Percentiles rank a stretch among this genome's conserved stretches.
Conservation (phyloP, 2,329 filamentous ascomycete genomes). For the Nemania sp. region DNA sequence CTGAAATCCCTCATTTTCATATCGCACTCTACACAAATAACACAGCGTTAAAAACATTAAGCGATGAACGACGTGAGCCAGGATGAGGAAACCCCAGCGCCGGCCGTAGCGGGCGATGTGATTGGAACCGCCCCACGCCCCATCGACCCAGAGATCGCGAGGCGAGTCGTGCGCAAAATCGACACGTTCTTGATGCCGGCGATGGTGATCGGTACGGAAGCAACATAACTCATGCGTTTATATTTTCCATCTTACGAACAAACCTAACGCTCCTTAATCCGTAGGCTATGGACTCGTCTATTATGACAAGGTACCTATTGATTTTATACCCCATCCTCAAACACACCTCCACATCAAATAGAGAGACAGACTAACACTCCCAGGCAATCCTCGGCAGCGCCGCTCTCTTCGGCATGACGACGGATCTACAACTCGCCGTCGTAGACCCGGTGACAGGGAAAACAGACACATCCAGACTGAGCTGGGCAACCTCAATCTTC, state of each 20-base stretch:
- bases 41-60: not conserved
- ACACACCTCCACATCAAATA: not conserved
- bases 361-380: not conserved
- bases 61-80: slow-evolving; percentile 6
- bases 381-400: slow-evolving; percentile 79
- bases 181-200: slow-evolving; percentile 75
- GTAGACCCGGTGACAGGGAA: slow-evolving; percentile 61
- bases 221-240: not conserved
- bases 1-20: not conserved
- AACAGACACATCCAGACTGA: slow-evolving; percentile 74
- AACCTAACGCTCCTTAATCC: not conserved
- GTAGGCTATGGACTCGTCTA: slow-evolving; percentile 72
- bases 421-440: slow-evolving; percentile 71
- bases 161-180: slow-evolving; percentile 72
- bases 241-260: not conserved
- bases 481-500: slow-evolving; percentile 83
- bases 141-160: slow-evolving; percentile 62
- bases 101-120: not conserved
- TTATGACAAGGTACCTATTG: slow-evolving; percentile 72
- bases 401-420: slow-evolving; percentile 80
- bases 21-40: not conserved
- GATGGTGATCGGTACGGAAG: slow-evolving; percentile 65
- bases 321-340: not conserved
- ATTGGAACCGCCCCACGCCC: slow-evolving; percentile 4
- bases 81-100: slow-evolving; percentile 3